Conservation (phyloP, 768 basidiomycete genomes). For the Lactifluus piperatus region DNA sequence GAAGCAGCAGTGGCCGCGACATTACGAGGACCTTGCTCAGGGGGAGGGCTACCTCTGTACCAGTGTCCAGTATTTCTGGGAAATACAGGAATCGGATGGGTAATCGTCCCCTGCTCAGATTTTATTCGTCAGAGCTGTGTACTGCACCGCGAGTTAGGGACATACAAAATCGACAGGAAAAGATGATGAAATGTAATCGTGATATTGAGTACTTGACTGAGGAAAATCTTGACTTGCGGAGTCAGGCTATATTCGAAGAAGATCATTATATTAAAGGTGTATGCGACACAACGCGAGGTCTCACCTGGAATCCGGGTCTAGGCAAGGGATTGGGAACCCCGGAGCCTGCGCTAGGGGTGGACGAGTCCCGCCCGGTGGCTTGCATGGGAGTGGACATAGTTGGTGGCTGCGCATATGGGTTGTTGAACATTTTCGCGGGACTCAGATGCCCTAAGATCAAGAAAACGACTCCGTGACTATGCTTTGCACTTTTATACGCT, state of each 20-base stretch:
- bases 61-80: neutral
- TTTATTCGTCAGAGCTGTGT: neutral
- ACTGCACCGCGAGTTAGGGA: neutral
- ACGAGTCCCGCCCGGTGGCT: neutral
- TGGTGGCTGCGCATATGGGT: neutral
- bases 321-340: neutral
- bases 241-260: neutral
- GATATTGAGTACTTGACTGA: neutral
- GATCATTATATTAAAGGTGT: neutral
- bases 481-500: neutral
- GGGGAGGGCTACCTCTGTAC: neutral
- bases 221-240: neutral
- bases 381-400: neutral
- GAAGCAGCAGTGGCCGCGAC: neutral
- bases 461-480: neutral
- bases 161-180: neutral
- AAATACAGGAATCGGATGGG: neutral
- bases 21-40: neutral
- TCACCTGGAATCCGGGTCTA: neutral
- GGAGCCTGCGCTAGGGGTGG: neutral
- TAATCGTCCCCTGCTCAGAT: neutral
- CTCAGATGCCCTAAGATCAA: neutral
- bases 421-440: neutral
- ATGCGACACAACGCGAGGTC: neutral
- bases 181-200: neutral